Percentiles rank a stretch among this genome's conserved stretches.
Conservation (phyloP, 1,284 basidiomycete species). For the Malassezia sympodialis region DNA sequence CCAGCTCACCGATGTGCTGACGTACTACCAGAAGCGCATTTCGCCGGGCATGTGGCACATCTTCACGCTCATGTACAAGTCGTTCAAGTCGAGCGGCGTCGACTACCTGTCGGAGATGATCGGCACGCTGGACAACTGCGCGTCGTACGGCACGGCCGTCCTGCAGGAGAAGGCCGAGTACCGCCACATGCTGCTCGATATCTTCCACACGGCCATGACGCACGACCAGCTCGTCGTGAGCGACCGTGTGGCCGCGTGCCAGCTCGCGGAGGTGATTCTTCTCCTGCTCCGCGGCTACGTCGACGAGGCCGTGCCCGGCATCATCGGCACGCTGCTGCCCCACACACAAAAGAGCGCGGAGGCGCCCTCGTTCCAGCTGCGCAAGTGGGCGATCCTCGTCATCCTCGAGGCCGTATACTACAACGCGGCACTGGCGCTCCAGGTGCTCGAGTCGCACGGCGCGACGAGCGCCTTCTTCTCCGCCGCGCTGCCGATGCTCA, state of each 20-base stretch:
- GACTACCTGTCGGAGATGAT: conserved; percentile 78
- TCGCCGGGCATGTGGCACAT: conserved; percentile 75
- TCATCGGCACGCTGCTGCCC: conserved; percentile 29
- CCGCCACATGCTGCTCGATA: conserved; percentile 69
- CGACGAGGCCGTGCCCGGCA: conserved; percentile 47
- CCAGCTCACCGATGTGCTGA: conserved; percentile 72
- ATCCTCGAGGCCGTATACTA: conserved; percentile 75
- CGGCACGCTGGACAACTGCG: conserved; percentile 76
- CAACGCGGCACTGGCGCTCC: conserved; percentile 66
- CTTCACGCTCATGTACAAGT: conserved; percentile 68
- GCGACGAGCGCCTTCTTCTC: conserved; percentile 68
- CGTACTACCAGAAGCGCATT: conserved; percentile 69
- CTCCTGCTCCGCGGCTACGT: conserved; percentile 66
- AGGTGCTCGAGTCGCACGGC: conserved; percentile 59
- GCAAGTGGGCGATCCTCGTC: conserved; percentile 68
- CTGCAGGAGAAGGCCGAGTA: conserved; percentile 67
- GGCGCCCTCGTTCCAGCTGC: conserved; percentile 55
- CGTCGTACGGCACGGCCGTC: conserved; percentile 69
- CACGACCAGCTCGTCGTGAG: conserved; percentile 59
- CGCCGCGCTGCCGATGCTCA: conserved; percentile 56
- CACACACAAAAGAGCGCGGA: conserved; percentile 49
- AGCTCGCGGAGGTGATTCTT: conserved; percentile 70
- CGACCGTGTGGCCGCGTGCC: conserved; percentile 69
- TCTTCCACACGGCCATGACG: conserved; percentile 67
- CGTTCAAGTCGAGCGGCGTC: conserved; percentile 73